Evolutionary conservation across 176 grass and related monocot genomes (phyloP), one percentile per base, ranked within the genome.

Genomic region (Bolboschoenus planiculmis): DNA sequence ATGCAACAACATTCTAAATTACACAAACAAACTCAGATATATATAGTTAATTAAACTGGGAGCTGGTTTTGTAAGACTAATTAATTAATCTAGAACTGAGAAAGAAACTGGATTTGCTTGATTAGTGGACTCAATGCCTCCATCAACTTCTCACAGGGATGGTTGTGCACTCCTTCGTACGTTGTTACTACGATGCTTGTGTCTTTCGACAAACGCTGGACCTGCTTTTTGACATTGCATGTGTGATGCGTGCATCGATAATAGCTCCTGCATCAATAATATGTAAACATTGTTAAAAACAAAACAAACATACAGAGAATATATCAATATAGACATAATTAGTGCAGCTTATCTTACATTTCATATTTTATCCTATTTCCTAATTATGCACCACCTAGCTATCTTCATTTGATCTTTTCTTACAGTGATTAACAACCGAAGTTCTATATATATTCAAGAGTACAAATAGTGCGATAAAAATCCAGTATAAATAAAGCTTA

Each of bases 211-310:
- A 94, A 73, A 55, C 94, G 94, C 55, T 97, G 94, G 21, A 94
- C 91, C 75, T 97, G 91, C 76, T 97, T 97, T 85, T 97, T 97
- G 58, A 97, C 94, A 30, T 89, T 92, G 91, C 94, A 97, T 1
- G 94, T 84, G 83, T 91, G 91, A 40, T 97, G 94, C 4, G 94
- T 93, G 88, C 94, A 97, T 54, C 91, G 85, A 47, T 97, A 97
- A 75, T 97, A 97, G 89, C 94, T 97, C 87, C 94, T 97, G 73
- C 11, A 71, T 89, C 23, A 60, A 75, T 13, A 60, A 27, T 59
- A 14, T 24, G 29, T 48, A 34, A 72, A 60, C 36, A 23, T 23
- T 18, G 35, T 81, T 43, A 60, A 26, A 10, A 21, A 20, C 15
- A 35, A 31, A 50, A 1, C 21, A 81, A 64, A 24, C 14, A 20